A percentile compares a stretch with the other conserved stretches of the same genome.
Evolutionary conservation across 2,329 filamentous ascomycete genomes (phyloP).

Genomic region (Alternaria longipes): DNA sequence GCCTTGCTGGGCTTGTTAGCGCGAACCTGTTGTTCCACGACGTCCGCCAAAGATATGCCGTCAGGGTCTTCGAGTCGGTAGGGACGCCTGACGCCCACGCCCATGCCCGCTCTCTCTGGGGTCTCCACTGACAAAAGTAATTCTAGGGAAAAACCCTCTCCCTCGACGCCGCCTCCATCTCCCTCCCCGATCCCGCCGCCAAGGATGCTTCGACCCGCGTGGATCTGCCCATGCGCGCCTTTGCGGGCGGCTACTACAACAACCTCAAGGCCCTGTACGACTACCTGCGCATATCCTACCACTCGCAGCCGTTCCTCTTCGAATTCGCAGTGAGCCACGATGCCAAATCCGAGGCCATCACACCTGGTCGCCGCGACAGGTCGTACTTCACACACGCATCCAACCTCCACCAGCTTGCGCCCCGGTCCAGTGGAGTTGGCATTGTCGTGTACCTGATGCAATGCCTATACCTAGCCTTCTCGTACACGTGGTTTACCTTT

Average conservation of each 20-base stretch:
- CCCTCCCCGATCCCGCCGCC: slow-evolving; percentile 40
- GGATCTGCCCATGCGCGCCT: slow-evolving; percentile 63
- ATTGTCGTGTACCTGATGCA: slow-evolving; percentile 56
- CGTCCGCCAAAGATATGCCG: slow-evolving; percentile 51
- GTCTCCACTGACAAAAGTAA: not conserved
- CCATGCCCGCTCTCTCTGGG: not conserved
- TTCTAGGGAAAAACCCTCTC: slow-evolving; percentile 56
- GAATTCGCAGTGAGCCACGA: slow-evolving; percentile 54
- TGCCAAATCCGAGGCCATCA: not conserved
- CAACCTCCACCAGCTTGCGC: slow-evolving; percentile 61
- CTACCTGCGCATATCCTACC: slow-evolving; percentile 61
- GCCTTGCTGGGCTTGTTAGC: slow-evolving; percentile 60
- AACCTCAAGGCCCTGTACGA: slow-evolving; percentile 67
- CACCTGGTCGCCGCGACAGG: slow-evolving; percentile 11
- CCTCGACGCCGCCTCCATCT: slow-evolving; percentile 57
- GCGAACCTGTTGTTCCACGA: slow-evolving; percentile 58
- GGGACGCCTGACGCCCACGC: not conserved
- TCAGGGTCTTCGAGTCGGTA: slow-evolving; percentile 59
- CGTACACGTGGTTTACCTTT: slow-evolving; percentile 64
- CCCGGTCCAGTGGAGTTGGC: slow-evolving; percentile 50
- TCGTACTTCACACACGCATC: slow-evolving; percentile 65
- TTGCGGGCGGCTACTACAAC: slow-evolving; percentile 63
- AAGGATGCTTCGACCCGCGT: slow-evolving; percentile 46
- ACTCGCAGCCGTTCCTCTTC: slow-evolving; percentile 63
- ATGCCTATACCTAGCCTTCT: slow-evolving; percentile 57